Base-by-base conservation (phyloP, 345 rosid species). In the Moringa oleifera region DNA sequence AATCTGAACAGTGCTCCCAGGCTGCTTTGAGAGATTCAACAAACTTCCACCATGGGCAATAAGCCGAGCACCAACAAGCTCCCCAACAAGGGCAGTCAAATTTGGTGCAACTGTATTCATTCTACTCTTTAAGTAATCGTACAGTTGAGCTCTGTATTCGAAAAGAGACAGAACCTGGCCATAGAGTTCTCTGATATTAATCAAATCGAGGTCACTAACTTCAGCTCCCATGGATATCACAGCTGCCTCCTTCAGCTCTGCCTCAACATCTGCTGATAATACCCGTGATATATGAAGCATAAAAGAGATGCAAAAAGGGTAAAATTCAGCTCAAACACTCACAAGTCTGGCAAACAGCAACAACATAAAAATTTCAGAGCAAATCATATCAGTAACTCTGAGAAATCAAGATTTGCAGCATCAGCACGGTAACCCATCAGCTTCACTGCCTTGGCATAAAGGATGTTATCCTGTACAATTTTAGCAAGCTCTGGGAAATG, bases 401-500 rank as follows among this genome's bases (percentile, higher is more conserved):
- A 88, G 71, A 90, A 84, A 65, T 90, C 95, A 7, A 88, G 77
- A 58, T 82, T 84, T 20, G 88, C 82, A 24, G 95, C 92, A 72
- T 88, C 81, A 19, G 74, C 71, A 45, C 95, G 89, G 58, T 77
- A 16, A 36, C 95, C 85, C 93, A 90, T 84, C 73, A 84, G 62
- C 60, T 90, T 90, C 59, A 88, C 92, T 6, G 81, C 62, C 67
- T 88, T 88, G 47, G 95, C 92, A 67, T 90, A 90, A 0, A 58
- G 77, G 23, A 90, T 85, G 71, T 84, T 88, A 61, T 90, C 97
- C 59, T 75, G 76, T 24, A 90, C 73, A 68, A 90, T 88, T 83
- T 84, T 90, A 5, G 90, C 89, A 58, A 90, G 90, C 79, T 90
- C 97, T 0, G 95, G 97, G 75, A 88, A 88, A 74, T 88, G 97